phyloP scores from a whole-genome alignment of 768 basidiomycete species.

The Russula compacta region DNA sequence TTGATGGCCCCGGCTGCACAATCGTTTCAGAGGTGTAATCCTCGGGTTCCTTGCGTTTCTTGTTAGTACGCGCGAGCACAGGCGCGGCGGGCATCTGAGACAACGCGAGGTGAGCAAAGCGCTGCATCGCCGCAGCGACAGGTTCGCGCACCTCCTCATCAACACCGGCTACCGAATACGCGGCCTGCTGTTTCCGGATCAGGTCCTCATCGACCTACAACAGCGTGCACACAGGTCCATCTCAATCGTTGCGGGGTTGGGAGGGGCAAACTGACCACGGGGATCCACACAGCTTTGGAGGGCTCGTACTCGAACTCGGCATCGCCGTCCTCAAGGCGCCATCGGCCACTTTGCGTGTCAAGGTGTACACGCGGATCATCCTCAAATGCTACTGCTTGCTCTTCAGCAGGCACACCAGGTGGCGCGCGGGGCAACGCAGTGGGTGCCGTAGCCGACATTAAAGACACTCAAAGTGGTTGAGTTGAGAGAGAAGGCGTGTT shows the following conservation, averaged over 20 bases:
- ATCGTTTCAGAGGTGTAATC: conserved; percentile 58
- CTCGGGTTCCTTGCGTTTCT: conserved; percentile 67
- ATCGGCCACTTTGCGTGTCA: conserved; percentile 63
- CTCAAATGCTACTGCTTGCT: conserved; percentile 61
- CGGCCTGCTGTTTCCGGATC: conserved; percentile 85
- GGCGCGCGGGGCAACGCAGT: conserved; percentile 27
- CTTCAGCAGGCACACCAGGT: conserved; percentile 45
- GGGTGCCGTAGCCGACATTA: conserved; percentile 7
- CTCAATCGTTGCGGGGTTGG: conserved; percentile 4
- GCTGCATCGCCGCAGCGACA: conserved; percentile 2
- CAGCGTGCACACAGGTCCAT: conserved; percentile 10
- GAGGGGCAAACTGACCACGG: conserved; percentile 50
- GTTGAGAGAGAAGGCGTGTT: conserved; percentile 6
- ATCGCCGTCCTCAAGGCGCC: conserved; percentile 85
- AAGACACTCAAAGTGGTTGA: neutral
- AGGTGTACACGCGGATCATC: conserved; percentile 79
- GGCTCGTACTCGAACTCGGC: conserved; percentile 89
- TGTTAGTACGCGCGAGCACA: conserved; percentile 68
- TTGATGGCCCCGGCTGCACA: conserved; percentile 40
- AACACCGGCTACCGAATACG: conserved; percentile 86
- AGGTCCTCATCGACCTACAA: conserved; percentile 79
- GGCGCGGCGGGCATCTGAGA: conserved; percentile 79
- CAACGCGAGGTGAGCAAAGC: conserved; percentile 16
- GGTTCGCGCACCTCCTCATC: conserved; percentile 73
- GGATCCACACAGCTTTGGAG: conserved; percentile 69